Evolutionary conservation across 140 eudicot species (phyloP).

Genomic region (Cichorium intybus): DNA sequence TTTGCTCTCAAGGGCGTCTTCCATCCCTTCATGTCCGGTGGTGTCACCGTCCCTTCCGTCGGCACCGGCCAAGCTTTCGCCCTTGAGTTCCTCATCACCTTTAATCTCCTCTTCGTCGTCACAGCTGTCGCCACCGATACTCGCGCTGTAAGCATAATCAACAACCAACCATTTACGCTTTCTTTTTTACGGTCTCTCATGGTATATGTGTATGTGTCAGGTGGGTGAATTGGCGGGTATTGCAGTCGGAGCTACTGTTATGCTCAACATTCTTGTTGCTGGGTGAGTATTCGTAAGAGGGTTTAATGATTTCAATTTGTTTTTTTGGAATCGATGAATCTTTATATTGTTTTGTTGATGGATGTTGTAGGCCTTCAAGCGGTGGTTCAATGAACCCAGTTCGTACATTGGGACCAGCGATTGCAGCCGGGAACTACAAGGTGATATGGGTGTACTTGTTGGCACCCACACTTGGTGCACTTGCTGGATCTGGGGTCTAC

Average conservation of each 20-base stretch:
- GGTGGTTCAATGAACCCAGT: slow-evolving; percentile 96
- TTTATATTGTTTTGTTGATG: neutral
- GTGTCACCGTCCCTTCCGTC: slow-evolving; percentile 78
- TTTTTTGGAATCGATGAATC: neutral
- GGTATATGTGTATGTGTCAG: slow-evolving; percentile 25
- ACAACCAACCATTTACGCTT: neutral
- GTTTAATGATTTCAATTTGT: neutral
- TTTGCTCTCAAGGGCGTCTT: slow-evolving; percentile 80
- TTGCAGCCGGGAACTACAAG: slow-evolving; percentile 84
- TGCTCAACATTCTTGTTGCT: slow-evolving; percentile 86
- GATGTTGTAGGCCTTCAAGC: slow-evolving; percentile 48
- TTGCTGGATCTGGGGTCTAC: slow-evolving; percentile 79
- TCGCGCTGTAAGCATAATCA: slow-evolving; percentile 53
- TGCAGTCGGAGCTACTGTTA: slow-evolving; percentile 91
- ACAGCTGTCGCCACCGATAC: slow-evolving; percentile 93
- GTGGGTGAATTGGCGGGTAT: slow-evolving; percentile 92
- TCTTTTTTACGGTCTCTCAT: neutral
- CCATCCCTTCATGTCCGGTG: slow-evolving; percentile 77
- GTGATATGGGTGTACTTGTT: slow-evolving; percentile 70
- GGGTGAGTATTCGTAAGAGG: slow-evolving; percentile 49
- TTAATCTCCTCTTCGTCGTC: slow-evolving; percentile 75
- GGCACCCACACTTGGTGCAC: slow-evolving; percentile 86
- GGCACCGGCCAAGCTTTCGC: slow-evolving; percentile 79
- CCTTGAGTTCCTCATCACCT: slow-evolving; percentile 75
- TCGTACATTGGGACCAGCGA: slow-evolving; percentile 86